These are phyloP conservation scores for Halophytophthora polymorphica DNA, from an alignment of 352 stramenopile species.

Conservation along the genomic window DNA sequence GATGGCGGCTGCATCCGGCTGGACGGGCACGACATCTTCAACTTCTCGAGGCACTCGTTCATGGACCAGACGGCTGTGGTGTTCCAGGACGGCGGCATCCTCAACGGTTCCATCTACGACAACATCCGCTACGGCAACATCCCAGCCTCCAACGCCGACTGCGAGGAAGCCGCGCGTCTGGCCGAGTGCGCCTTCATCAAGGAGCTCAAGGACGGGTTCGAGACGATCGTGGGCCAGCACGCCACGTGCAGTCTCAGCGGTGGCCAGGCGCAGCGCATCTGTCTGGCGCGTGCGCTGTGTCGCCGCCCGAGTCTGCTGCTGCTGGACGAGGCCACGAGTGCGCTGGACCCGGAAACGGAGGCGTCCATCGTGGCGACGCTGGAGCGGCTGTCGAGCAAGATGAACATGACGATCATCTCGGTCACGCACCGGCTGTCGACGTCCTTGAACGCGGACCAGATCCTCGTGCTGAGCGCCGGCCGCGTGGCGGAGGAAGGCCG, in stretches of 20 bases:
- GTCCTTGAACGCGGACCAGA: slow-evolving; percentile 71
- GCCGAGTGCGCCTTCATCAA: slow-evolving; percentile 85
- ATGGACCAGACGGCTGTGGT: slow-evolving; percentile 86
- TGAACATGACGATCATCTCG: slow-evolving; percentile 89
- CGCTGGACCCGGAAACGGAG: slow-evolving; percentile 83
- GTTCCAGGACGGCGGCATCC: slow-evolving; percentile 84
- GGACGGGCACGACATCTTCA: slow-evolving; percentile 81
- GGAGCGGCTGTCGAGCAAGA: slow-evolving; percentile 75
- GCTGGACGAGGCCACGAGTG: slow-evolving; percentile 85
- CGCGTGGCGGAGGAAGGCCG: slow-evolving; percentile 74
- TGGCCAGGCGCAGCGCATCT: slow-evolving; percentile 85
- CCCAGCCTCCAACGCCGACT: slow-evolving; percentile 68
- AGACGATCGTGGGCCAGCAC: slow-evolving; percentile 84
- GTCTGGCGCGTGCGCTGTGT: slow-evolving; percentile 75
- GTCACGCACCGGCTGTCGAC: slow-evolving; percentile 89
- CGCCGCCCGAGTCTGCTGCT: slow-evolving; percentile 77
- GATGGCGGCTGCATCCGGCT: slow-evolving; percentile 79
- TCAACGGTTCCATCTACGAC: slow-evolving; percentile 87
- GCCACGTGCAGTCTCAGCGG: slow-evolving; percentile 86
- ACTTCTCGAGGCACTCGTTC: slow-evolving; percentile 85
- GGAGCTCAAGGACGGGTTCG: slow-evolving; percentile 75
- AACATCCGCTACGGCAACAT: slow-evolving; percentile 86
- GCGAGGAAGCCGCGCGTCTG: slow-evolving; percentile 72
- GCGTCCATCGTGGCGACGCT: slow-evolving; percentile 82
- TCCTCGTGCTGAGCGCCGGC: slow-evolving; percentile 75